phyloP scores from a whole-genome alignment of 768 basidiomycete species.

The Boletus subparvulus region DNA sequence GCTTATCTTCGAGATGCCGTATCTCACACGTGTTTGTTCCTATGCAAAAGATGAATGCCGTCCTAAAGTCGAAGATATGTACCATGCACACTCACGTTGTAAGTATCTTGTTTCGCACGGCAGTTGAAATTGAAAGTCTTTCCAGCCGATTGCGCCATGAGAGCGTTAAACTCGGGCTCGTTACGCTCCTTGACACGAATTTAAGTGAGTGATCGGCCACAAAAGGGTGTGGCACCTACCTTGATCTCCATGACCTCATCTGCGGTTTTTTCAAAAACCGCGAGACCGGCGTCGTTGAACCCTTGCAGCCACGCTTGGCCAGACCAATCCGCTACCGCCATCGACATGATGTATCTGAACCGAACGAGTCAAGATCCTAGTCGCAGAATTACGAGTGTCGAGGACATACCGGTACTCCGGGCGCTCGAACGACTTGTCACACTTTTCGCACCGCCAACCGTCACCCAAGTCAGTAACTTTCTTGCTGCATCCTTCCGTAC shows the following conservation, averaged over 20 bases:
- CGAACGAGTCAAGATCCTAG: conserved; percentile 1
- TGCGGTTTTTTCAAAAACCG: conserved; percentile 74
- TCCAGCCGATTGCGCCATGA: conserved; percentile 65
- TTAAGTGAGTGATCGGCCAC: neutral
- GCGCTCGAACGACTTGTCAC: conserved; percentile 62
- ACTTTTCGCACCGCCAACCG: conserved; percentile 94
- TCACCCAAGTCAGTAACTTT: conserved; percentile 73
- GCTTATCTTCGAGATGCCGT: conserved; percentile 70
- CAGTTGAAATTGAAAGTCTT: conserved; percentile 80
- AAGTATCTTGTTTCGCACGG: conserved; percentile 85
- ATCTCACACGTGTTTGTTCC: conserved; percentile 82
- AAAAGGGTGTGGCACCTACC: conserved; percentile 35
- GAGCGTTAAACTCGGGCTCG: conserved; percentile 54
- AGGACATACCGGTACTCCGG: conserved; percentile 77
- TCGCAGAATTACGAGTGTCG: neutral
- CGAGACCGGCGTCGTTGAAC: conserved; percentile 88
- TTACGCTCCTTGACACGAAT: conserved; percentile 50
- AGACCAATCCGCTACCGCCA: conserved; percentile 89
- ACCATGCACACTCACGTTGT: conserved; percentile 55
- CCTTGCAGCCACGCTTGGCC: conserved; percentile 91
- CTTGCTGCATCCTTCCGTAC: conserved; percentile 77
- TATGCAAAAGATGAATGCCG: conserved; percentile 29
- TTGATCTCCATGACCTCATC: conserved; percentile 75
- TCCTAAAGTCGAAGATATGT: neutral
- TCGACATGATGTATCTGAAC: conserved; percentile 71